Conservation (phyloP, 768 basidiomycete genomes). For the Rhodotorula taiwanensis region DNA sequence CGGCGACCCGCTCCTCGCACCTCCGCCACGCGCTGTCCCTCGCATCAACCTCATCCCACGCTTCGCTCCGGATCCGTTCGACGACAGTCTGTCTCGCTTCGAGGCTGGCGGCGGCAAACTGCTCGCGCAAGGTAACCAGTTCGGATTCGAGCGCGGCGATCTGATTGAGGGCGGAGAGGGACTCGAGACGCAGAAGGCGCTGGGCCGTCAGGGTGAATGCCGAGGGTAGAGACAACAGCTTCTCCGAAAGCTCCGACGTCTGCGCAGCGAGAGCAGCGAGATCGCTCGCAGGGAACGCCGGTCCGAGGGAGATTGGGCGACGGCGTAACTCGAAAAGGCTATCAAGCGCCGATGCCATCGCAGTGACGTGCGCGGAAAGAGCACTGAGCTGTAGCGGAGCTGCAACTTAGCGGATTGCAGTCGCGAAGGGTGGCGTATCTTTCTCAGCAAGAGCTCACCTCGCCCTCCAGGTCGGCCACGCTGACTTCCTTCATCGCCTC, state of each 20-base stretch:
- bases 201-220: background rate
- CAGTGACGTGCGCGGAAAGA: slow-evolving; percentile 3
- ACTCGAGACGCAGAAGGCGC: background rate
- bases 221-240: slow-evolving; percentile 5
- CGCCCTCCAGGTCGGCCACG: slow-evolving; percentile 17
- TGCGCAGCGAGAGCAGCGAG: background rate
- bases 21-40: slow-evolving; percentile 18
- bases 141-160: slow-evolving; percentile 10
- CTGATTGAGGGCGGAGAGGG: background rate
- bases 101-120: background rate
- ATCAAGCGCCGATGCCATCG: background rate
- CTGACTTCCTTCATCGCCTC: slow-evolving; percentile 9
- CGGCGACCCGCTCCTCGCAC: slow-evolving; percentile 16
- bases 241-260: slow-evolving; percentile 3
- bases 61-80: background rate
- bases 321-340: slow-evolving; percentile 1
- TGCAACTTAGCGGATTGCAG: too few relatives aligned
- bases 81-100: background rate
- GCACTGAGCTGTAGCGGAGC: background rate
- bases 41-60: slow-evolving; percentile 24
- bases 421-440: too few relatives aligned
- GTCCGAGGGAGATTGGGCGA: background rate
- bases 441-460: slow-evolving; percentile 16
- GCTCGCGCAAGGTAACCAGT: background rate
- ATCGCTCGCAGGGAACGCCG: background rate